phyloP scores from a whole-genome alignment of 2,329 filamentous ascomycete genomes.

The Cercospora brassicicola region DNA sequence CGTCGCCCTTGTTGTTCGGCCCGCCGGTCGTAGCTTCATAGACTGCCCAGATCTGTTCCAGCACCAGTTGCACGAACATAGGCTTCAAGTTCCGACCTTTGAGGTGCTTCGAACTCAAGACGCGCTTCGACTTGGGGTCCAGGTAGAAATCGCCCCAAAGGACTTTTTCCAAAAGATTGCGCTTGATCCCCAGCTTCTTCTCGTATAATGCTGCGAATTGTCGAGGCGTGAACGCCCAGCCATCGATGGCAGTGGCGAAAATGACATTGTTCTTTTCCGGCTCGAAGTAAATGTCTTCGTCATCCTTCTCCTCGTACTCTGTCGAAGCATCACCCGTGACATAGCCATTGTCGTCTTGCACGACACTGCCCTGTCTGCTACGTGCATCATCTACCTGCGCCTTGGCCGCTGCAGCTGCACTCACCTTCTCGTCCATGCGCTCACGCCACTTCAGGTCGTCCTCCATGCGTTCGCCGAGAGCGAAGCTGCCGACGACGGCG shows the following conservation, averaged over 20 bases:
- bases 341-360: slow-evolving; percentile 55
- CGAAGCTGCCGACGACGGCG: slow-evolving; percentile 94
- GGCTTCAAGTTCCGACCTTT: slow-evolving; percentile 90
- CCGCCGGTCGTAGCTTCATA: slow-evolving; percentile 87
- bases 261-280: slow-evolving; percentile 99
- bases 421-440: slow-evolving; percentile 81
- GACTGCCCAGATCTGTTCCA: slow-evolving; percentile 94
- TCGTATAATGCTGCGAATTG: slow-evolving; percentile 94
- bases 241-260: slow-evolving; percentile 94
- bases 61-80: slow-evolving; percentile 93
- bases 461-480: slow-evolving; percentile 97
- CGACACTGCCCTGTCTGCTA: slow-evolving; percentile 49
- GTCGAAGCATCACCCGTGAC: slow-evolving; percentile 51
- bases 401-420: slow-evolving; percentile 57
- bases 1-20: slow-evolving; percentile 79
- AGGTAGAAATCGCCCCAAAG: slow-evolving; percentile 97
- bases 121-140: slow-evolving; percentile 94
- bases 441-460: slow-evolving; percentile 96
- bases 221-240: slow-evolving; percentile 97
- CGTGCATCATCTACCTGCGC: slow-evolving; percentile 32
- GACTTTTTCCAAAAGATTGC: slow-evolving; percentile 82
- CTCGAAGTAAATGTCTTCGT: slow-evolving; percentile 96
- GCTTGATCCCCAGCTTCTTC: slow-evolving; percentile 94
- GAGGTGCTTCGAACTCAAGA: slow-evolving; percentile 85
- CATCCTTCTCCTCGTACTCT: slow-evolving; percentile 84